Evolutionary conservation across 2,329 filamentous ascomycete species (phyloP).

Genomic region (Pseudogymnoascus sp.): DNA sequence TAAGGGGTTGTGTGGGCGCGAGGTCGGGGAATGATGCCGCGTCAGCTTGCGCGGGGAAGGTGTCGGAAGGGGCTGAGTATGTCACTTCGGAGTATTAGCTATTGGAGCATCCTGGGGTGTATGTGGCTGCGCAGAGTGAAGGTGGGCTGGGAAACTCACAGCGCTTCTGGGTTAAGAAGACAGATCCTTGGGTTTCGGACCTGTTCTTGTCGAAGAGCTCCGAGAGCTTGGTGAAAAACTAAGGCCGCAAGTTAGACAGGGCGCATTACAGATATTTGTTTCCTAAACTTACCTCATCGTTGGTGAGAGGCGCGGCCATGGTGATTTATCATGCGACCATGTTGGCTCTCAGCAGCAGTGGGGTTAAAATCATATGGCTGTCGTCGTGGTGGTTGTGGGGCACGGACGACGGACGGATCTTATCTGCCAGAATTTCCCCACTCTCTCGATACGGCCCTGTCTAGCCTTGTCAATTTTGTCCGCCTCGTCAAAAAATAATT

Average conservation of each 20-base stretch:
- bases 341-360: constrained; percentile 7
- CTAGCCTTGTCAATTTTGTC: constrained; percentile 9
- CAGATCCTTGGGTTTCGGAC: constrained; percentile 60
- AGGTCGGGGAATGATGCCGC: constrained; percentile 52
- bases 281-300: constrained; percentile 45
- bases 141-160: constrained; percentile 36
- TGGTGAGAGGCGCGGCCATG: constrained; percentile 46
- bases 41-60: constrained; percentile 34
- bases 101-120: constrained; percentile 10
- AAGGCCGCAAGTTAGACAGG: background rate
- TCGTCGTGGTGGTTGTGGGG: background rate
- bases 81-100: constrained; percentile 16
- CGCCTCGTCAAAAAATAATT: constrained; percentile 5
- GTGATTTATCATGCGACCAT: constrained; percentile 9
- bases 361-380: constrained; percentile 4
- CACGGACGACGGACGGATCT: background rate
- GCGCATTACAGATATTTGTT: background rate
- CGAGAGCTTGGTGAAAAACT: constrained; percentile 67
- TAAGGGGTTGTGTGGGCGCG: constrained; percentile 48
- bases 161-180: constrained; percentile 71
- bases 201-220: constrained; percentile 60
- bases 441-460: background rate
- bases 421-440: constrained; percentile 2
- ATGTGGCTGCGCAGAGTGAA: constrained; percentile 13
- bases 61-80: constrained; percentile 22